phyloP scores from a whole-genome alignment of 306 rosid genomes.

The Cicer bijugum region DNA sequence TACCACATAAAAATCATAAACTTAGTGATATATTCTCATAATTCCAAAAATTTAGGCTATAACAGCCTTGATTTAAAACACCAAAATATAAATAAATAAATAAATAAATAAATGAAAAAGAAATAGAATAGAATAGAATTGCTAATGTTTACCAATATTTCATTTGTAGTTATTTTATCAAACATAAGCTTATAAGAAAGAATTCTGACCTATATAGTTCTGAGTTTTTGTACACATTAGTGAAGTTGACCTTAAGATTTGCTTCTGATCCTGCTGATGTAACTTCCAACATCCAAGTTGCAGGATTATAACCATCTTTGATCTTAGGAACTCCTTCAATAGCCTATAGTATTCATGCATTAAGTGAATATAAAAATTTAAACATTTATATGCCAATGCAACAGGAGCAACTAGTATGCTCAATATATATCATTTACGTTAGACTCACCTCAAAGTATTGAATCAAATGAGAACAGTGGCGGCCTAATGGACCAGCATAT shows the following conservation, averaged over 20 bases:
- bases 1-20: background rate
- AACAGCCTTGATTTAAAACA: constrained; percentile 17
- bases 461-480: constrained; percentile 62
- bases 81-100: background rate
- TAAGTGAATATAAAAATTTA: background rate
- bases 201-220: constrained; percentile 48
- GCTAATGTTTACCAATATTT: background rate
- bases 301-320: constrained; percentile 80
- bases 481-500: constrained; percentile 78
- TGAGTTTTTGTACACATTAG: constrained; percentile 53
- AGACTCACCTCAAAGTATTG: constrained; percentile 74
- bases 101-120: background rate
- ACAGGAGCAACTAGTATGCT: background rate
- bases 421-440: constrained; percentile 34
- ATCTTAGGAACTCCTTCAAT: constrained; percentile 76
- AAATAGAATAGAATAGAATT: constrained; percentile 3
- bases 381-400: background rate
- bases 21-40: constrained; percentile 6
- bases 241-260: constrained; percentile 62
- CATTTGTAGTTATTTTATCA: background rate
- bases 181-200: background rate
- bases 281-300: constrained; percentile 94
- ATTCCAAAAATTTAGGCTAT: background rate
- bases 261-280: constrained; percentile 76
- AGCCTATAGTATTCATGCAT: constrained; percentile 50